Evolutionary conservation across 2,329 filamentous ascomycete genomes (phyloP).

Genomic region (Aureobasidium sp.): DNA sequence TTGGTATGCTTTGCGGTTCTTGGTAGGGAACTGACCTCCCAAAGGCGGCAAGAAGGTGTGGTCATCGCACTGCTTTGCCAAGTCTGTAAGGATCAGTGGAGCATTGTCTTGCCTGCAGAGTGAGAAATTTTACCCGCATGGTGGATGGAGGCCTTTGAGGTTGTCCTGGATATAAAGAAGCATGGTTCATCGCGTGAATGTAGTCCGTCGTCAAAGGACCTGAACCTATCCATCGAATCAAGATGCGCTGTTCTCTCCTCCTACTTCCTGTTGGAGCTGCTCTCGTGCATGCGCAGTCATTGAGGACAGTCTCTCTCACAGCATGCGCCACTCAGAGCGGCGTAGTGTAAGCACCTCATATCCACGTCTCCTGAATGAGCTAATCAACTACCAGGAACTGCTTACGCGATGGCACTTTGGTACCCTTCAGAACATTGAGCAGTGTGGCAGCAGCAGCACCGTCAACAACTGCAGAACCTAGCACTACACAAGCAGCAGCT

Average conservation of each 20-base stretch:
- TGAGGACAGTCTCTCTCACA: not conserved
- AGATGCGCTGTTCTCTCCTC: not conserved
- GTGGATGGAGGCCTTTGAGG: not conserved
- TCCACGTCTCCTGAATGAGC: not conserved
- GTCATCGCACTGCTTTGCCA: not conserved
- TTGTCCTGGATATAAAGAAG: not conserved
- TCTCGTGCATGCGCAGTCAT: not conserved
- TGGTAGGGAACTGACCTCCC: not conserved
- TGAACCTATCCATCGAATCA: not conserved
- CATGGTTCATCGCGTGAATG: not conserved
- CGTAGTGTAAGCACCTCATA: not conserved
- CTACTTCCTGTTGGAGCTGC: not conserved
- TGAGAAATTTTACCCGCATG: not conserved
- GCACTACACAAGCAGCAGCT: not conserved
- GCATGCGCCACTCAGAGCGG: not conserved
- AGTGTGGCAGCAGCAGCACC: not conserved
- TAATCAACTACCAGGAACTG: not conserved
- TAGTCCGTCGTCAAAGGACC: not conserved
- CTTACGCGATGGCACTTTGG: not conserved
- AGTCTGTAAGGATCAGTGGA: not conserved
- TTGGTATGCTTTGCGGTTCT: not conserved
- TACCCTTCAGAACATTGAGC: conserved; percentile 1
- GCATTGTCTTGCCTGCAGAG: not conserved
- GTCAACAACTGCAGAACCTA: not conserved
- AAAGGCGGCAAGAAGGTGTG: not conserved